Evolutionary conservation across 768 basidiomycete genomes (phyloP).

Genomic region (Lactifluus volemus): DNA sequence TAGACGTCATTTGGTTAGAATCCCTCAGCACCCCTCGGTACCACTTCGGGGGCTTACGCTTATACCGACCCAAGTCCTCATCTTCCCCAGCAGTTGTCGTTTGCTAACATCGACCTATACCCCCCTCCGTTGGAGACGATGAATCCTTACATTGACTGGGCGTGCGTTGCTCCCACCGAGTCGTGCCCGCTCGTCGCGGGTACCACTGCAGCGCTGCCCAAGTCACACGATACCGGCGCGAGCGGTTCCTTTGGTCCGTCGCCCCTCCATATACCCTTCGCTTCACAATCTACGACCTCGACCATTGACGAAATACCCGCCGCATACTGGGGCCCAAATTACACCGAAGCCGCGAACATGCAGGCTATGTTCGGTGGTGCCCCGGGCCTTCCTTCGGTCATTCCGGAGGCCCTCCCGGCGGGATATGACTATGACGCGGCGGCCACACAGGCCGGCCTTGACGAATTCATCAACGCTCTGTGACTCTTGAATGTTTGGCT

Average conservation of each 20-base stretch:
- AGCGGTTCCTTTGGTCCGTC: constrained; percentile 5
- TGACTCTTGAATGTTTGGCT: background rate
- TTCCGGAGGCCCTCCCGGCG: background rate
- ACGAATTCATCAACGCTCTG: constrained; percentile 11
- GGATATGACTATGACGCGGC: constrained; percentile 13
- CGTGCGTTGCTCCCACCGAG: background rate
- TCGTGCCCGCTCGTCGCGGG: background rate
- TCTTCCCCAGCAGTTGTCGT: constrained; percentile 8
- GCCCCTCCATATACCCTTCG: constrained; percentile 12
- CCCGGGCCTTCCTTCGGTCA: background rate
- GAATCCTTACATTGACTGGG: constrained; percentile 7
- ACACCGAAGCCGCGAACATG: background rate
- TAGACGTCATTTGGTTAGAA: background rate
- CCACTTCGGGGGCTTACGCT: constrained; percentile 4
- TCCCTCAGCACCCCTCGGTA: background rate
- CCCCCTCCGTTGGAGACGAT: constrained; percentile 9
- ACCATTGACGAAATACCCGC: constrained; percentile 9
- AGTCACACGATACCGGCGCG: constrained; percentile 1
- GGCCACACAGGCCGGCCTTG: constrained; percentile 4
- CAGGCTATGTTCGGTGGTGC: background rate
- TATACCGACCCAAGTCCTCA: background rate
- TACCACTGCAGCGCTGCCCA: background rate
- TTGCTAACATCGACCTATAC: constrained; percentile 10
- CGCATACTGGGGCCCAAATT: constrained; percentile 4
- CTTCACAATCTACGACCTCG: background rate